These are phyloP conservation scores for Vickermania ingenoplastis DNA, from an alignment of 208 protist species.

Conservation along the genomic window DNA sequence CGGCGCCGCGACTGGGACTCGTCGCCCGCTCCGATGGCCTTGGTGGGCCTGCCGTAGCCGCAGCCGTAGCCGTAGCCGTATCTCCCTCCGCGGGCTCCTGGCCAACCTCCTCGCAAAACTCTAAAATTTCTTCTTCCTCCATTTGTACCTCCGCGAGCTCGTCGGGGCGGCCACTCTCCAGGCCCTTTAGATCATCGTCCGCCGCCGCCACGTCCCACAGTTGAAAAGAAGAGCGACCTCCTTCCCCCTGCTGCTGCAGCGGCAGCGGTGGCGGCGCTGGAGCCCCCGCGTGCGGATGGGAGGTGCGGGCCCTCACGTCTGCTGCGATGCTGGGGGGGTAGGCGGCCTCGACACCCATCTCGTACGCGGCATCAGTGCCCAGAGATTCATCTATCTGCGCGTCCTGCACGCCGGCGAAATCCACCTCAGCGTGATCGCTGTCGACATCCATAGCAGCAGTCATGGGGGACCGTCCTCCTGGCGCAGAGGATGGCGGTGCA, in stretches of 20 bases:
- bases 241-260: background rate
- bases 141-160: constrained; percentile 18
- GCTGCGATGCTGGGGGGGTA: background rate
- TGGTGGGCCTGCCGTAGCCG: background rate
- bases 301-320: background rate
- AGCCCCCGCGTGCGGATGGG: background rate
- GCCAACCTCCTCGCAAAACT: constrained; percentile 16
- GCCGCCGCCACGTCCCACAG: constrained; percentile 9
- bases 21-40: background rate
- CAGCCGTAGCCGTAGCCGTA: background rate
- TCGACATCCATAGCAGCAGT: too few relatives aligned
- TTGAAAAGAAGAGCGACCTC: too few relatives aligned
- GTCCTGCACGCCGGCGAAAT: background rate
- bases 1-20: background rate
- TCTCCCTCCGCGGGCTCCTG: background rate
- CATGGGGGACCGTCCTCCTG: background rate
- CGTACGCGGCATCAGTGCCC: background rate
- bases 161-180: background rate
- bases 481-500: too few relatives aligned
- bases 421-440: background rate
- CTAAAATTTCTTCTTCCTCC: constrained; percentile 32
- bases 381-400: background rate
- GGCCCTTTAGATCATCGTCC: background rate
- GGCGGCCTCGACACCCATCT: background rate
- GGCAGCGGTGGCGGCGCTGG: background rate